Percentiles rank a stretch among this genome's conserved stretches.
Conservation (phyloP, 768 basidiomycete species). For the Boletus subparvulus region DNA sequence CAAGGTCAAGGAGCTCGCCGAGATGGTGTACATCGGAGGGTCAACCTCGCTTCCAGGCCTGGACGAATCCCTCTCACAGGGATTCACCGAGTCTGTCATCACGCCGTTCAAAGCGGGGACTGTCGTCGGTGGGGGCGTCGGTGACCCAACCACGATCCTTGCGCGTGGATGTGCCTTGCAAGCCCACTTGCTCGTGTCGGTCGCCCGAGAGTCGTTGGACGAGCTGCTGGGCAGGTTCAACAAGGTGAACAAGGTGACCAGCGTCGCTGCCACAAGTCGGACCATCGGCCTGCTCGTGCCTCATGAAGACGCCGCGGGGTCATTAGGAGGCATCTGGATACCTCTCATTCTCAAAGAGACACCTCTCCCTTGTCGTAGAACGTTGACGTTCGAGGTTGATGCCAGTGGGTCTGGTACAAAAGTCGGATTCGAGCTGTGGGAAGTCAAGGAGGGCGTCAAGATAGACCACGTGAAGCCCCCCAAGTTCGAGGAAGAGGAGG, state of each 20-base stretch:
- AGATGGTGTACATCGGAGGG: constrained; percentile 75
- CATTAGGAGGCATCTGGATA: constrained; percentile 63
- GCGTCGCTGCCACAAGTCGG: constrained; percentile 55
- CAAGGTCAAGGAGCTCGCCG: constrained; percentile 54
- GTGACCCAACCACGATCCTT: constrained; percentile 76
- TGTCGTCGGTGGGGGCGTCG: constrained; percentile 67
- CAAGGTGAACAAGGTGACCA: constrained; percentile 39
- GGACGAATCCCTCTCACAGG: constrained; percentile 53
- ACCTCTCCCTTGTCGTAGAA: constrained; percentile 63
- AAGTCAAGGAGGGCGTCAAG: constrained; percentile 66
- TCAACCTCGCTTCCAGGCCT: constrained; percentile 73
- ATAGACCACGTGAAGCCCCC: constrained; percentile 55
- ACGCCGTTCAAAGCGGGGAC: constrained; percentile 68
- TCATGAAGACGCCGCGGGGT: constrained; percentile 35
- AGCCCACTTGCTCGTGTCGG: constrained; percentile 56
- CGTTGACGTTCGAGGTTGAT: constrained; percentile 56
- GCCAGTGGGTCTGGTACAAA: constrained; percentile 37
- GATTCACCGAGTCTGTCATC: constrained; percentile 59
- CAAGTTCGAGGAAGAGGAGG: constrained; percentile 46
- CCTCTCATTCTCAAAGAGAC: constrained; percentile 71
- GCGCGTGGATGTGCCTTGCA: constrained; percentile 78
- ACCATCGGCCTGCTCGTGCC: constrained; percentile 72
- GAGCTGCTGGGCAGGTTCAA: constrained; percentile 53
- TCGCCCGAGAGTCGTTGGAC: constrained; percentile 49
- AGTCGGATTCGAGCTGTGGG: constrained; percentile 75